Base-by-base conservation (phyloP, 441 rosid genomes). In the Melastoma candidum region DNA sequence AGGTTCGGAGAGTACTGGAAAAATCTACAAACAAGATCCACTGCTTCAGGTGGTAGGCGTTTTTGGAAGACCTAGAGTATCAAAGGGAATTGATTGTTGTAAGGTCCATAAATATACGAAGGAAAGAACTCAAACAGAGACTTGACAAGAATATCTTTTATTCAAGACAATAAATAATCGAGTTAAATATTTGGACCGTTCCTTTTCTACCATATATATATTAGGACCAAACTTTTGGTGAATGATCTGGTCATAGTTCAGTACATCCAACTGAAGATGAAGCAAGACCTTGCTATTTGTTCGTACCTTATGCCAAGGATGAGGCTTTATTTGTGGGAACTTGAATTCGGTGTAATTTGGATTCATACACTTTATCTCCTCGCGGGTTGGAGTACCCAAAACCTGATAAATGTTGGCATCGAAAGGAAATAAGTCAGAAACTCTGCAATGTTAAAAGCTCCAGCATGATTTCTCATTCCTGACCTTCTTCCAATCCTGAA, bases 351-450 rank as follows among this genome's bases (percentile, higher is more conserved):
- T 94, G 63, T 94, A 90, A 76, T 90, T 90, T 24, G 99, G 97
- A 71, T 94, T 94, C 99, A 94, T 94, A 83, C 99, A 94, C 76
- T 94, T 94, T 63, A 94, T 94, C 84, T 94, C 99, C 74, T 94
- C 99, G 63, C 97, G 75, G 51, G 99, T 89, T 55, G 99, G 99
- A 55, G 97, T 94, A 61, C 99, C 99, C 81, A 94, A 68, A 58
- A 89, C 96, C 99, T 93, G 81, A 53, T 68, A 36, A 61, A 39
- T 29, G 49, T 17, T 14, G 32, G 63, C 26, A 22, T 32, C 39
- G 9, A 49, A 48, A 32, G 17, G 45, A 53, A 48, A 27, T 29
- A 48, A 10, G 32, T 48, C 17, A 36, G 39, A 58, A 41, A 50
- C 39, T 58, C 22, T 17, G 41, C 32, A 12, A 46, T 8, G 46